These are phyloP conservation scores for Otatea glauca DNA, from an alignment of 176 grass and related monocot genomes.

Conservation along the genomic window DNA sequence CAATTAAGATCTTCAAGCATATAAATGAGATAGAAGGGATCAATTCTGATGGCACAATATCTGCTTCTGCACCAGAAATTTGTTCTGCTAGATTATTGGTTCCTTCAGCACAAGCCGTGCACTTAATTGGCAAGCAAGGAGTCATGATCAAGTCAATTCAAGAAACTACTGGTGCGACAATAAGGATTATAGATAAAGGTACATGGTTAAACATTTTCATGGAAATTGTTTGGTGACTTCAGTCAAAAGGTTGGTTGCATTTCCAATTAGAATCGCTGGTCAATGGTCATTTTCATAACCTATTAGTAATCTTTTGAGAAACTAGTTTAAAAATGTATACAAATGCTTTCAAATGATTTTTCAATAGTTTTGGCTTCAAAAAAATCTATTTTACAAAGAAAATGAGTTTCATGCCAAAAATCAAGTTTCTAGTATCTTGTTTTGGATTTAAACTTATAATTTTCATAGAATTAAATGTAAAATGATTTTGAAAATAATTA, in stretches of 20 bases:
- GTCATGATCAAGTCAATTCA: slow-evolving; percentile 61
- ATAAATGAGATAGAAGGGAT: slow-evolving; percentile 58
- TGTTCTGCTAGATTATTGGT: slow-evolving; percentile 70
- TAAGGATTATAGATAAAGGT: slow-evolving; percentile 67
- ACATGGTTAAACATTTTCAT: slow-evolving; percentile 22
- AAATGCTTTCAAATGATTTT: no score
- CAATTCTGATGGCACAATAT: slow-evolving; percentile 38
- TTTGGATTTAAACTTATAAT: no score
- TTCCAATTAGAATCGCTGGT: slow-evolving; percentile 12
- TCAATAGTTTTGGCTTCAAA: no score
- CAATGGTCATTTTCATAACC: slow-evolving; percentile 3
- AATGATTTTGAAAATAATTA: no score
- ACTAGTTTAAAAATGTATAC: no score
- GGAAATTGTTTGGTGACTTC: neutral
- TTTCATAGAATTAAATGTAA: no score
- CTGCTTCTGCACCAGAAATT: slow-evolving; percentile 38
- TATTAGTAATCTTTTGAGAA: no score
- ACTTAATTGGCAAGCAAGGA: slow-evolving; percentile 89
- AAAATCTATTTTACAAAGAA: no score
- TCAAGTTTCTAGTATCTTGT: no score
- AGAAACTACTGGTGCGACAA: slow-evolving; percentile 53
- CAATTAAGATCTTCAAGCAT: slow-evolving; percentile 73
- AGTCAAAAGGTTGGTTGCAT: neutral
- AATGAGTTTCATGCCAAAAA: no score
- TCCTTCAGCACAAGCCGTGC: slow-evolving; percentile 58